These are phyloP conservation scores for Scutellaria barbata DNA, from an alignment of 257 asterid species.

Conservation along the genomic window DNA sequence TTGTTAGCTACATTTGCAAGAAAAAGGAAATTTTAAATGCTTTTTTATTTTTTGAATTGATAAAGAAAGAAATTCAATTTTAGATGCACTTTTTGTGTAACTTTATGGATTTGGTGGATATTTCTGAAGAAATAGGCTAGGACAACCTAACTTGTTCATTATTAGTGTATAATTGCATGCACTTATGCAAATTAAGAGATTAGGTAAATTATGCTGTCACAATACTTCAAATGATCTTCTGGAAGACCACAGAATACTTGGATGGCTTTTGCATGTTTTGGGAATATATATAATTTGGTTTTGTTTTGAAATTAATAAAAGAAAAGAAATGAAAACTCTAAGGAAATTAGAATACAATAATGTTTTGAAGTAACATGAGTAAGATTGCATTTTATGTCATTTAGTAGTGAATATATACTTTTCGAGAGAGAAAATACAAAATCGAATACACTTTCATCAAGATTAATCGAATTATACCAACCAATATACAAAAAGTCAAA, in stretches of 20 bases:
- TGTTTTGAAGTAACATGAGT: too few relatives aligned
- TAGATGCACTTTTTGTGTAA: neutral
- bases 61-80: neutral
- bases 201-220: conserved; percentile 16
- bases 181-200: conserved; percentile 10
- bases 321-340: too few relatives aligned
- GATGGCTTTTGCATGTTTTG: neutral
- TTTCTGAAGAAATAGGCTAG: neutral
- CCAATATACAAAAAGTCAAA: conserved; percentile 4
- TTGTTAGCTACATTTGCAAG: neutral
- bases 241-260: neutral
- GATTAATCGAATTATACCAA: neutral
- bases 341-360: too few relatives aligned
- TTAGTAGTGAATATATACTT: too few relatives aligned
- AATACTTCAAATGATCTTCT: conserved; percentile 3
- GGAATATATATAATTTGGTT: too few relatives aligned
- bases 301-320: too few relatives aligned
- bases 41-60: too few relatives aligned
- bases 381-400: too few relatives aligned
- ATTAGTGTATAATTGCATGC: conserved; percentile 9
- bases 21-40: neutral
- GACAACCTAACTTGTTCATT: conserved; percentile 17
- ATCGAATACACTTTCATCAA: neutral
- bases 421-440: neutral
- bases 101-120: conserved; percentile 13